Conservation (phyloP, 2,329 filamentous ascomycete species). For the Fusarium circinatum region DNA sequence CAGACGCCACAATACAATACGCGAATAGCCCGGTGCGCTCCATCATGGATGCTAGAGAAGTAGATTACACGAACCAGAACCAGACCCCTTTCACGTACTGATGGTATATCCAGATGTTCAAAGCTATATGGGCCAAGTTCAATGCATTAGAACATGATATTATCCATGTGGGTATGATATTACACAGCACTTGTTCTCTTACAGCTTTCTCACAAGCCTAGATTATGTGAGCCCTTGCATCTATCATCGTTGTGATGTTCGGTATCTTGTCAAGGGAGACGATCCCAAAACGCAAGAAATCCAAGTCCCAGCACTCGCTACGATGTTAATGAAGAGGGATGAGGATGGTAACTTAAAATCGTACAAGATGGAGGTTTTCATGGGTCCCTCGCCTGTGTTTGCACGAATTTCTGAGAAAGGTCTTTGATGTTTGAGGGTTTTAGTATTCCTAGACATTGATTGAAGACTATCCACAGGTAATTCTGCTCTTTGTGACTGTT, state of each 20-base stretch:
- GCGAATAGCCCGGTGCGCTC: background rate
- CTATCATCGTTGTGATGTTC: slow-evolving; percentile 5
- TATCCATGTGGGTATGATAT: background rate
- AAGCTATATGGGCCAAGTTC: background rate
- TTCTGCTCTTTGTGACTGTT: slow-evolving; percentile 7
- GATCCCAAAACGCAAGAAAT: background rate
- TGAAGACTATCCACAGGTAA: background rate
- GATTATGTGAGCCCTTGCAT: slow-evolving; percentile 6
- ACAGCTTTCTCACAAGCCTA: background rate
- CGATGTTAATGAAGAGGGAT: background rate
- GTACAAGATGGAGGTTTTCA: slow-evolving; percentile 2
- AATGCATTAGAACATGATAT: slow-evolving; percentile 5
- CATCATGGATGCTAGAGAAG: background rate
- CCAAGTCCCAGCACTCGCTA: background rate
- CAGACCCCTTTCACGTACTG: background rate
- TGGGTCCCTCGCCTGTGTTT: background rate
- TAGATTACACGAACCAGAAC: background rate
- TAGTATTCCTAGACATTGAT: background rate
- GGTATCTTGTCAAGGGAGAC: slow-evolving; percentile 9
- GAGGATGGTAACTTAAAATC: background rate
- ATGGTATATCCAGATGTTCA: background rate
- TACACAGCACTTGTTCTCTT: accelerated
- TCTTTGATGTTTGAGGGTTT: background rate
- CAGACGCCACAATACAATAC: background rate
- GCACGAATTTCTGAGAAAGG: slow-evolving; percentile 2